A percentile compares a stretch with the other conserved stretches of the same genome.
phyloP scores from a whole-genome alignment of 192 early-diverging fungal species.

The Coemansia sp. region DNA sequence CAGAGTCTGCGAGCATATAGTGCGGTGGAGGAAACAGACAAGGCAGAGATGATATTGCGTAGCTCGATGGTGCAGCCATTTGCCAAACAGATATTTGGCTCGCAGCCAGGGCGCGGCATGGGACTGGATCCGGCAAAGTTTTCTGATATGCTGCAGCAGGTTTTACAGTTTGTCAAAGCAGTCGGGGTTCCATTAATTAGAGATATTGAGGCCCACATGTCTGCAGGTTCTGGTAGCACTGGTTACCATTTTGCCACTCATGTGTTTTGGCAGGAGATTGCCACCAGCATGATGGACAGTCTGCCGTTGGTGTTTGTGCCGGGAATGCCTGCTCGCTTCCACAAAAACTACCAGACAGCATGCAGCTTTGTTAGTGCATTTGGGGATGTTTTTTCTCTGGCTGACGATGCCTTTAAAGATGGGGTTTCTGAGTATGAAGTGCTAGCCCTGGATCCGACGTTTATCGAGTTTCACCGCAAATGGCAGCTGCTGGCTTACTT shows the following conservation, averaged over 20 bases:
- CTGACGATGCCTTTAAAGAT: not conserved
- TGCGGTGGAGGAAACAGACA: constrained; percentile 21
- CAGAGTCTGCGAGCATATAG: constrained; percentile 36
- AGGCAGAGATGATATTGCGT: constrained; percentile 24
- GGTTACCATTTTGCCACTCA: constrained; percentile 13
- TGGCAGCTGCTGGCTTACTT: constrained; percentile 51
- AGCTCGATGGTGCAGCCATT: constrained; percentile 21
- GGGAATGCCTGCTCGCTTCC: constrained; percentile 40
- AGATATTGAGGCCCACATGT: constrained; percentile 12
- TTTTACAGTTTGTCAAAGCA: constrained; percentile 14
- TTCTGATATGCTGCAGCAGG: constrained; percentile 11
- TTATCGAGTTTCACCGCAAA: constrained; percentile 38
- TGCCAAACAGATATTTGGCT: constrained; percentile 8
- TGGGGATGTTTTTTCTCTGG: constrained; percentile 10
- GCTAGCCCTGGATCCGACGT: constrained; percentile 7
- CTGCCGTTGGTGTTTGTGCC: constrained; percentile 50
- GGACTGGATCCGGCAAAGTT: constrained; percentile 28
- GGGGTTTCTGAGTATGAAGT: not conserved
- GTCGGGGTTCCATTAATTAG: constrained; percentile 15
- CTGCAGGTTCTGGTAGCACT: not conserved
- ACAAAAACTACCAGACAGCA: constrained; percentile 28
- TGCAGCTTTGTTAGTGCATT: constrained; percentile 25
- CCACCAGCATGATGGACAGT: constrained; percentile 6
- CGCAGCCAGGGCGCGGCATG: constrained; percentile 23
- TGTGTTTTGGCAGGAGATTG: constrained; percentile 40